Evolutionary conservation across 768 basidiomycete species (phyloP).

Genomic region (Hericium rajendrae): DNA sequence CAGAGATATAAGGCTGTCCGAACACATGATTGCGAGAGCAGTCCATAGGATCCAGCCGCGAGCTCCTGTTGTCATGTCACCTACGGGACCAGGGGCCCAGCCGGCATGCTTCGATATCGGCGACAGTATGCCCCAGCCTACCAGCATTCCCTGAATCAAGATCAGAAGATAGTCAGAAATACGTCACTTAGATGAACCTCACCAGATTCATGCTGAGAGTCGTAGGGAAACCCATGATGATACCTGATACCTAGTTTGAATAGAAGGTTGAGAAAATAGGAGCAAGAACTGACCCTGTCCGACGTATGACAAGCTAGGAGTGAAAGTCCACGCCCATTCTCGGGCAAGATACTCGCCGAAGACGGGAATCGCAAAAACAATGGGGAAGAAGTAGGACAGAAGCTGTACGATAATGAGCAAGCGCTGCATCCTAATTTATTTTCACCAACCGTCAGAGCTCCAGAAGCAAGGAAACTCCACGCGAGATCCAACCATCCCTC

Average conservation of each 20-base stretch:
- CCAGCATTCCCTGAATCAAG: constrained; percentile 73
- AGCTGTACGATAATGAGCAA: constrained; percentile 38
- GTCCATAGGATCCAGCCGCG: constrained; percentile 97
- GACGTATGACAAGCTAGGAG: constrained; percentile 85
- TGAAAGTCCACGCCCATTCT: constrained; percentile 90
- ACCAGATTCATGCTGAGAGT: constrained; percentile 90
- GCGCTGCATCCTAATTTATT: background rate
- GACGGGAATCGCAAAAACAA: constrained; percentile 77
- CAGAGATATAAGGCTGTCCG: constrained; percentile 83
- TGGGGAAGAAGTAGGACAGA: constrained; percentile 80
- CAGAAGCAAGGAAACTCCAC: constrained; percentile 73
- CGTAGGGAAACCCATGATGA: constrained; percentile 97
- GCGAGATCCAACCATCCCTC: constrained; percentile 71
- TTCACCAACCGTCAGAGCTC: constrained; percentile 60
- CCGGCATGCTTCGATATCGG: constrained; percentile 73
- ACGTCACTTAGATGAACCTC: constrained; percentile 15
- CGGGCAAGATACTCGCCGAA: constrained; percentile 78
- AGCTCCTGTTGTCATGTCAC: constrained; percentile 80
- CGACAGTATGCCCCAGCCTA: constrained; percentile 91
- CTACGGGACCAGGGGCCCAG: constrained; percentile 92
- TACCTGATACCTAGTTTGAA: constrained; percentile 37
- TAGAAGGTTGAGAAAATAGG: background rate
- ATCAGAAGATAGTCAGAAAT: constrained; percentile 1
- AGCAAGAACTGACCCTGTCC: constrained; percentile 58
- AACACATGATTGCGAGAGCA: constrained; percentile 90